Conservation (phyloP, 768 basidiomycete species). For the Mycena pura region DNA sequence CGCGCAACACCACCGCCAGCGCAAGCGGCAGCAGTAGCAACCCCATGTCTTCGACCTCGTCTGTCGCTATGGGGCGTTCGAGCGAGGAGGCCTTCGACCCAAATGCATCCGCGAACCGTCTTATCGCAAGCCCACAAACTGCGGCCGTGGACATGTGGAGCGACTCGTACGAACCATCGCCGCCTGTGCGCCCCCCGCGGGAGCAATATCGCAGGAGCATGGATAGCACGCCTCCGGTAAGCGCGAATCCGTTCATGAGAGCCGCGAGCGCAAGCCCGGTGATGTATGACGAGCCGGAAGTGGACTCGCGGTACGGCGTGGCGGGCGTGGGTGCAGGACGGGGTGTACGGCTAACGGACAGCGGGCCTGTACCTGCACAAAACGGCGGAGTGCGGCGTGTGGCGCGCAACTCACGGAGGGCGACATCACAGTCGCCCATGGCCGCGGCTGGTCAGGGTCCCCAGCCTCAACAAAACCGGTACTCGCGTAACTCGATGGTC, state of each 20-base stretch:
- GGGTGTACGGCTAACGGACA: conserved; percentile 81
- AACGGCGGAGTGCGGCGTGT: conserved; percentile 80
- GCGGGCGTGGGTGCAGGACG: conserved; percentile 47
- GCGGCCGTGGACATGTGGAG: conserved; percentile 42
- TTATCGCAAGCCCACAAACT: conserved; percentile 48
- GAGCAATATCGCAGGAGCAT: conserved; percentile 12
- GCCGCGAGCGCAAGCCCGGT: conserved; percentile 42
- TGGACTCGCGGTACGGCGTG: conserved; percentile 42
- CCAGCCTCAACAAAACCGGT: conserved; percentile 60
- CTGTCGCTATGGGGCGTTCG: conserved; percentile 51
- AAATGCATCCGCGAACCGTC: conserved; percentile 50
- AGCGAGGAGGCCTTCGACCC: conserved; percentile 55
- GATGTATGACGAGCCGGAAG: conserved; percentile 44
- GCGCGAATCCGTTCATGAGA: conserved; percentile 57
- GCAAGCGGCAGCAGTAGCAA: conserved; percentile 31
- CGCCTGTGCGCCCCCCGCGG: conserved; percentile 31
- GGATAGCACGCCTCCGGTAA: conserved; percentile 50
- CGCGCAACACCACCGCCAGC: conserved; percentile 25
- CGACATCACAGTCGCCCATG: conserved; percentile 60
- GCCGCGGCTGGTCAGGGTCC: conserved; percentile 19
- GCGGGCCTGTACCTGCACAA: conserved; percentile 81
- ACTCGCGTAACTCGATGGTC: conserved; percentile 65
- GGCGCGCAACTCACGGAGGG: conserved; percentile 62
- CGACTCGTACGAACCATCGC: conserved; percentile 42
- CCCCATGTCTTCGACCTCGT: conserved; percentile 55